Evolutionary conservation across 164 flowering plant species (phyloP).

Genomic region (Magnolia officinalis): DNA sequence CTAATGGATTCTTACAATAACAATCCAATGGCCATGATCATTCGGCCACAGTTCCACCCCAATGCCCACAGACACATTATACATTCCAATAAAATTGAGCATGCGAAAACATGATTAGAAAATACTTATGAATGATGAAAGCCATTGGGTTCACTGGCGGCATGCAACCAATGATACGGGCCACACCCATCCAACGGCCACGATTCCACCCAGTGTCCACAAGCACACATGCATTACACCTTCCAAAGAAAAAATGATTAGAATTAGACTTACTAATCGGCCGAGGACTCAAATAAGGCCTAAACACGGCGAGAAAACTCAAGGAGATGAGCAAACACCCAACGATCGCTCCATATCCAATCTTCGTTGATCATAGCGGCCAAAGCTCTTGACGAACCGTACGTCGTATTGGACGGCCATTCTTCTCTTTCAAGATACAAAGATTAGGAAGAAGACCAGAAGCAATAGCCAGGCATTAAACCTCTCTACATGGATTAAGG

Average conservation of each 20-base stretch:
- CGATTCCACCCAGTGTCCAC: neutral
- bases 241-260: neutral
- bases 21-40: neutral
- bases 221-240: neutral
- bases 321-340: slow-evolving; percentile 24
- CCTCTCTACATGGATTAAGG: neutral
- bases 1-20: neutral
- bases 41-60: neutral
- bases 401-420: slow-evolving; percentile 15
- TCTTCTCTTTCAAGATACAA: neutral
- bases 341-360: slow-evolving; percentile 32
- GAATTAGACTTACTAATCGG: slow-evolving; percentile 40
- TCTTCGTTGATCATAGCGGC: slow-evolving; percentile 30
- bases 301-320: slow-evolving; percentile 24
- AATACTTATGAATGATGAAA: neutral
- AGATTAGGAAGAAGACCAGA: neutral
- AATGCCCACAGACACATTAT: neutral
- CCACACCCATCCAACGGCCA: neutral
- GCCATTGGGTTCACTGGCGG: neutral
- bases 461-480: neutral
- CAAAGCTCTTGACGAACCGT: slow-evolving; percentile 40
- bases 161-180: neutral
- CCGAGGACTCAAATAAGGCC: slow-evolving; percentile 34
- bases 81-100: too few relatives aligned
- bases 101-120: neutral